These are phyloP conservation scores for Calocera cornea DNA, from an alignment of 768 basidiomycete species.

Conservation along the genomic window DNA sequence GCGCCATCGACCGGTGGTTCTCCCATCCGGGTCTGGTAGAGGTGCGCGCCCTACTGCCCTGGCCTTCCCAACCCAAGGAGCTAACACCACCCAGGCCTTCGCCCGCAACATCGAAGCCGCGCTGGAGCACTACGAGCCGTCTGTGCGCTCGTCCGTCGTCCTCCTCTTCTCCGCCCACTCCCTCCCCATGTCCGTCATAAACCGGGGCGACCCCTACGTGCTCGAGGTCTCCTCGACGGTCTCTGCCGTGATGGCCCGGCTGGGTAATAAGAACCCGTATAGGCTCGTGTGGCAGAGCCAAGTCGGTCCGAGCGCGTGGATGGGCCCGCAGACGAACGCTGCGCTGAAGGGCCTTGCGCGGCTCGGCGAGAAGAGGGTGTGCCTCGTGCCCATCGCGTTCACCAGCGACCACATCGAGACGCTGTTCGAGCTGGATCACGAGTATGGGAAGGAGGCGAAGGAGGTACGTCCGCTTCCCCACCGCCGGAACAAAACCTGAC, in stretches of 20 bases:
- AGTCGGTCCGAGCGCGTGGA: conserved; percentile 95
- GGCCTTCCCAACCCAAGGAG: conserved; percentile 2
- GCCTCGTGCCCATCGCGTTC: conserved; percentile 92
- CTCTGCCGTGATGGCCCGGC: conserved; percentile 78
- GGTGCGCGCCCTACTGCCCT: conserved; percentile 33
- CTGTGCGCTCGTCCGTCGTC: conserved; percentile 53
- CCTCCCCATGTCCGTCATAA: conserved; percentile 93
- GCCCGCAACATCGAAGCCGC: conserved; percentile 77
- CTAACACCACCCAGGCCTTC: conserved; percentile 47
- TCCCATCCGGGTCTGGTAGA: conserved; percentile 90
- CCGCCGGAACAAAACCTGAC: not conserved
- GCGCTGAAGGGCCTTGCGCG: conserved; percentile 53
- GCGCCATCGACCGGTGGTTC: conserved; percentile 96
- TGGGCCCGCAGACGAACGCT: conserved; percentile 90
- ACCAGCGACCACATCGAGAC: conserved; percentile 99
- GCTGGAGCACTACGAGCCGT: conserved; percentile 59
- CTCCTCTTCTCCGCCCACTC: conserved; percentile 96
- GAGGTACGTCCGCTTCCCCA: conserved; percentile 43
- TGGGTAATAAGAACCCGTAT: conserved; percentile 56
- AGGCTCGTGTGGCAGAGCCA: conserved; percentile 96
- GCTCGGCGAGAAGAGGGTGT: conserved; percentile 30
- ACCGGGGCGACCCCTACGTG: conserved; percentile 95
- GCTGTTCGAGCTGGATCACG: conserved; percentile 87
- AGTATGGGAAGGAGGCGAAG: conserved; percentile 80
- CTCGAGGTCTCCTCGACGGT: conserved; percentile 92